Percentiles rank a stretch among this genome's conserved stretches.
These are phyloP conservation scores for Acanthamoeba triangularis DNA, from an alignment of 208 protist genomes.

Conservation along the genomic window DNA sequence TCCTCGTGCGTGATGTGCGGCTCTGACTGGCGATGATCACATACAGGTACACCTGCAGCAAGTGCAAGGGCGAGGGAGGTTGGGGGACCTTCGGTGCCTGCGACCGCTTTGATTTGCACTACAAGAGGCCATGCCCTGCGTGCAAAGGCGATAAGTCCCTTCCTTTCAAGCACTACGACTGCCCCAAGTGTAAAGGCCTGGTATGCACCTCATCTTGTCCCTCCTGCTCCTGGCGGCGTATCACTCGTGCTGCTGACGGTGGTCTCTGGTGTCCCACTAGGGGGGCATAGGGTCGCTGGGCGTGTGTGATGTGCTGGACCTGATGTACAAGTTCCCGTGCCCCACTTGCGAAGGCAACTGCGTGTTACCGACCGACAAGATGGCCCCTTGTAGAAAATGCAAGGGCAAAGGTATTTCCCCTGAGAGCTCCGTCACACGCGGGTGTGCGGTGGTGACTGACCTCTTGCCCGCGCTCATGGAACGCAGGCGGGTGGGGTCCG, in stretches of 20 bases:
- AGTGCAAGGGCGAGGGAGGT: conserved; percentile 70
- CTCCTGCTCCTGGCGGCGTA: background rate
- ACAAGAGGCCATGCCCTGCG: conserved; percentile 35
- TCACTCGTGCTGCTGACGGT: background rate
- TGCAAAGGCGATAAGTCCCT: conserved; percentile 47
- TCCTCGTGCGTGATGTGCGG: background rate
- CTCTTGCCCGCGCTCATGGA: background rate
- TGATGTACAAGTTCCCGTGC: conserved; percentile 43
- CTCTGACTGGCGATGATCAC: background rate
- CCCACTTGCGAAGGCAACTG: conserved; percentile 37
- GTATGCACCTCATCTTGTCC: background rate
- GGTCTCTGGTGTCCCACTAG: background rate
- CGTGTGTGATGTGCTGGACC: background rate
- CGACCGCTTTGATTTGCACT: background rate
- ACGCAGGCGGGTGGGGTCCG: background rate
- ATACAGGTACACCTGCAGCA: conserved; percentile 9
- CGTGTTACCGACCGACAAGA: background rate
- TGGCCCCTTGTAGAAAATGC: background rate
- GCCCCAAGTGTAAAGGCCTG: conserved; percentile 48
- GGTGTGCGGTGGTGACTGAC: background rate
- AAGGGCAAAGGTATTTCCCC: conserved; percentile 18
- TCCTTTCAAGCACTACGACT: background rate
- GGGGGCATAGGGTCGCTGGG: conserved; percentile 64
- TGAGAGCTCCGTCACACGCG: background rate
- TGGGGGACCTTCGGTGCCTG: conserved; percentile 61